These are phyloP conservation scores for Houttuynia cordata DNA, from an alignment of 164 flowering plant genomes.

Conservation along the genomic window DNA sequence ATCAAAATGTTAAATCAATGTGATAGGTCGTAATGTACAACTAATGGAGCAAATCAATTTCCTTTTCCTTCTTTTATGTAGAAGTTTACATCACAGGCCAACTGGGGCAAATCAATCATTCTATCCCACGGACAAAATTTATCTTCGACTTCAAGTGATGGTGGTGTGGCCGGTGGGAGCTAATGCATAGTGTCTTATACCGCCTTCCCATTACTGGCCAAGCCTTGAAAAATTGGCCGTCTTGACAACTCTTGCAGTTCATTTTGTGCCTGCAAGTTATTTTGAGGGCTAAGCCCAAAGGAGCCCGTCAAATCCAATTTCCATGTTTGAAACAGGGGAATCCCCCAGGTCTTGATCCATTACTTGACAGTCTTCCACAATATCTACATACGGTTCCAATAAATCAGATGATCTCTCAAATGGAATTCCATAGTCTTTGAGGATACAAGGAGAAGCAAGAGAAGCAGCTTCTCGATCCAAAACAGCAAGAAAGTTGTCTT, in stretches of 20 bases:
- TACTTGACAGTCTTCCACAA: conserved; percentile 25
- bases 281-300: conserved; percentile 52
- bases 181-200: not conserved
- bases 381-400: conserved; percentile 54
- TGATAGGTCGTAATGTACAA: too few relatives aligned
- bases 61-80: too few relatives aligned
- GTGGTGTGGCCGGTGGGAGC: not conserved
- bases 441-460: conserved; percentile 48
- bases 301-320: conserved; percentile 77
- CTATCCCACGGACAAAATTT: too few relatives aligned
- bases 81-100: too few relatives aligned
- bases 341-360: conserved; percentile 39
- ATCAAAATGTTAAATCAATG: too few relatives aligned
- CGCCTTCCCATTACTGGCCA: not conserved
- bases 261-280: not conserved
- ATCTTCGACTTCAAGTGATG: not conserved
- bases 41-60: too few relatives aligned
- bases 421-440: conserved; percentile 82
- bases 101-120: too few relatives aligned
- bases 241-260: not conserved
- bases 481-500: conserved; percentile 75
- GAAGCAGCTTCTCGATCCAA: conserved; percentile 68
- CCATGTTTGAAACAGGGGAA: conserved; percentile 54
- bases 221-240: not conserved
- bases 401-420: conserved; percentile 74